phyloP scores from a whole-genome alignment of 1,284 basidiomycete genomes.

The Lentinula novae-zelandiae region DNA sequence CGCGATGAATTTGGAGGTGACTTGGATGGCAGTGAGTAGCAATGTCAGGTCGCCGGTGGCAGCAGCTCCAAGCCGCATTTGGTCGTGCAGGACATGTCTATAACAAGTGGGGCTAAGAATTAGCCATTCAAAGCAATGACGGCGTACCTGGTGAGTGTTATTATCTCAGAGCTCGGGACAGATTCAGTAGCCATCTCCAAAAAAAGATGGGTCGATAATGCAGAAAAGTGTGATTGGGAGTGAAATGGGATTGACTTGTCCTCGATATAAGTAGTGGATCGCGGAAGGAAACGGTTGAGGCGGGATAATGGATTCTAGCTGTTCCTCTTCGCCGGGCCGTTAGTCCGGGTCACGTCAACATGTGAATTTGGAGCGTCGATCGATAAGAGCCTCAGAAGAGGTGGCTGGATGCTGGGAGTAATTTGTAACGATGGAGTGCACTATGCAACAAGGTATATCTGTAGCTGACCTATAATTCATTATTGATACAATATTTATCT shows the following conservation, averaged over 20 bases:
- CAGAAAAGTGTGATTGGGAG: neutral
- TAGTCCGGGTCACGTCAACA: neutral
- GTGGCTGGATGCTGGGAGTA: neutral
- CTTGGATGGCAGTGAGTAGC: conserved; percentile 93
- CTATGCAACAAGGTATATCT: neutral
- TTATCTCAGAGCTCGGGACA: conserved; percentile 78
- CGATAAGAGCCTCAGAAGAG: neutral
- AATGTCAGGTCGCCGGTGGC: conserved; percentile 95
- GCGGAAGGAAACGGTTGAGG: conserved; percentile 12
- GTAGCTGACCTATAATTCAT: neutral
- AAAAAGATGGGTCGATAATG: neutral
- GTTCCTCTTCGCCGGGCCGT: neutral
- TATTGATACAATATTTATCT: neutral
- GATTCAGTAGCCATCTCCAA: conserved; percentile 57
- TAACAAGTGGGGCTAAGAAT: conserved; percentile 3
- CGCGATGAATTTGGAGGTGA: conserved; percentile 96
- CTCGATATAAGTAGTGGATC: conserved; percentile 1
- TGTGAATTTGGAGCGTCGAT: neutral
- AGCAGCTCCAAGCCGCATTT: conserved; percentile 71
- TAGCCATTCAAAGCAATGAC: conserved; percentile 2
- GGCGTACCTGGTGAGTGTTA: conserved; percentile 83
- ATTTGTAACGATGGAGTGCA: neutral
- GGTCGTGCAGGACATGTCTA: conserved; percentile 84
- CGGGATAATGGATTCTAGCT: neutral
- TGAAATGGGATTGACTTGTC: neutral